A percentile compares a stretch with the other conserved stretches of the same genome.
phyloP scores from a whole-genome alignment of 2,329 filamentous ascomycete species.

The Conoideocrella luteorostrata region DNA sequence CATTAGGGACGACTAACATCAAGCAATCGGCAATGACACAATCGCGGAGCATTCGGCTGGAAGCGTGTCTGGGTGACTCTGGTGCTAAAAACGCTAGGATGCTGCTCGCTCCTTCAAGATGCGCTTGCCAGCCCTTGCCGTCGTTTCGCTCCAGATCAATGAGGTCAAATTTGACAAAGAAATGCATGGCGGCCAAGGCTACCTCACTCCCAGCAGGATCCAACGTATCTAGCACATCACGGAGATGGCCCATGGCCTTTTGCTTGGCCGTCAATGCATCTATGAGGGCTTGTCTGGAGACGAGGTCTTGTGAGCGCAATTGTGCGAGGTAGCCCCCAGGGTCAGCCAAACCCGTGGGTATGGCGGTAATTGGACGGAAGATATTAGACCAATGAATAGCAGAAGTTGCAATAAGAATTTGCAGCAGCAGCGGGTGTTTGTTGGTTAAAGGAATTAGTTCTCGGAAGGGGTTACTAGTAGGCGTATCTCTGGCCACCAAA shows the following conservation, averaged over 20 bases:
- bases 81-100: constrained; percentile 32
- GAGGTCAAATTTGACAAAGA: constrained; percentile 46
- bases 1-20: constrained; percentile 30
- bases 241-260: constrained; percentile 37
- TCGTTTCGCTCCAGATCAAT: constrained; percentile 39
- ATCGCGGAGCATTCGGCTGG: constrained; percentile 33
- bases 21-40: constrained; percentile 43
- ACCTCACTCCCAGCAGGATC: constrained; percentile 38
- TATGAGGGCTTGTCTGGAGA: constrained; percentile 34
- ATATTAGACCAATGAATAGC: constrained; percentile 43
- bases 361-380: constrained; percentile 27
- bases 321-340: constrained; percentile 30
- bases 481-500: constrained; percentile 42
- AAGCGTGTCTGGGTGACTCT: constrained; percentile 19
- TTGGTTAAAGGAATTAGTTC: constrained; percentile 41
- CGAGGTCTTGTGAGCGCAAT: constrained; percentile 31
- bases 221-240: constrained; percentile 31
- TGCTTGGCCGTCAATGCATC: constrained; percentile 42
- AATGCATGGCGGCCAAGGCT: constrained; percentile 41
- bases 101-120: constrained; percentile 38
- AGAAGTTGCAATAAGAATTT: constrained; percentile 43
- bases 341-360: constrained; percentile 24
- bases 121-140: constrained; percentile 38
- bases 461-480: constrained; percentile 40
- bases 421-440: constrained; percentile 37